Base-by-base conservation (phyloP, 371 early-diverging fungal species). In the Mortierella sp. region DNA sequence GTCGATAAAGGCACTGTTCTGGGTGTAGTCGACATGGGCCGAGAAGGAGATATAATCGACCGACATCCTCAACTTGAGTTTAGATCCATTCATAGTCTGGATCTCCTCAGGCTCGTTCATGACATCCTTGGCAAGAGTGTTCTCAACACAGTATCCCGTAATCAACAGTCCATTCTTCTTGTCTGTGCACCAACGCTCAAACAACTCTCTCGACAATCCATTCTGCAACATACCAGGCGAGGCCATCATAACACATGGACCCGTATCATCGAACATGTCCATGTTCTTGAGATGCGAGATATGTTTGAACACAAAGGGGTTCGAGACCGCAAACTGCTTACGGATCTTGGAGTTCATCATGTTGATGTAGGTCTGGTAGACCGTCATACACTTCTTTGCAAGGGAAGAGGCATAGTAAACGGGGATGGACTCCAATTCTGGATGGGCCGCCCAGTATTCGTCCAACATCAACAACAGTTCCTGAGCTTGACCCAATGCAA, bases 161-260 rank as follows among this genome's bases (percentile, higher is more conserved):
- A 99, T 97, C 48, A 99, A 95, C 54, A 99, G 90, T 0, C 99
- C 99, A 87, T 99, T 99, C 75, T 95, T 94, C 74, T 93, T 94
- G 84, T 99, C 98, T 0, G 95, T 94, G 73, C 99, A 98, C 99
- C 99, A 99, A 73, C 96, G 91, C 88, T 99, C 99, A 85, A 99
- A 97, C 76, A 99, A 90, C 88, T 99, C 99, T 77, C 99, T 89
- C 16, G 98, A 98, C 28, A 99, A 90, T 5, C 99, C 99, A 87
- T 95, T 99, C 95, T 99, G 99, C 70, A 99, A 91, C 99, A 99
- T 99, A 70, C 99, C 99, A 1, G 99, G 99, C 91, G 96, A 96
- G 38, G 99, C 99, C 97, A 99, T 96, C 95, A 99, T 98, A 14
- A 99, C 99, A 92, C 99, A 99, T 1, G 99, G 99, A 0, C 99